These are phyloP conservation scores for Protomyces lactucae-debilis DNA, from an alignment of 1,139 yeast species.

Conservation along the genomic window DNA sequence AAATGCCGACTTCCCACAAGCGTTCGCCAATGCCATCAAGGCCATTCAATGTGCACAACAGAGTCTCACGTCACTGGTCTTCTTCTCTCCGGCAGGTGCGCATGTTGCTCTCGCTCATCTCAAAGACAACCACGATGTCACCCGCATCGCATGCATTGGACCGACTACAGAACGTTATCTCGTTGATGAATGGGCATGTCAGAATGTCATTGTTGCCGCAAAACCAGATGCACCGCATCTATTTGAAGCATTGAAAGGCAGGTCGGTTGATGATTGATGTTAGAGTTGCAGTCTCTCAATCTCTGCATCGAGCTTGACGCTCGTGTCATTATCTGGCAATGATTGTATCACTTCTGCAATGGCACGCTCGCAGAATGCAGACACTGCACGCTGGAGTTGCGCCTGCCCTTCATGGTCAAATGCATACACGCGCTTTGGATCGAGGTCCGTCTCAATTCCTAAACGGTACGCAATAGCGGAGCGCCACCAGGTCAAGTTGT, in stretches of 20 bases:
- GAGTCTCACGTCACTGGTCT: conserved; percentile 58
- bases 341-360: conserved; percentile 5
- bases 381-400: conserved; percentile 1
- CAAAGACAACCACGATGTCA: conserved; percentile 40
- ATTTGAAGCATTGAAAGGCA: background rate
- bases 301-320: background rate
- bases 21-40: conserved; percentile 1
- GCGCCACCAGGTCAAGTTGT: conserved; percentile 15
- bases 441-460: background rate
- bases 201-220: conserved; percentile 58
- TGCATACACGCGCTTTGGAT: background rate
- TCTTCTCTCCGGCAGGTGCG: conserved; percentile 91
- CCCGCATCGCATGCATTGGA: conserved; percentile 74
- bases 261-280: background rate
- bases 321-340: background rate
- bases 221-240: conserved; percentile 12
- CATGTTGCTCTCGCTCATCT: conserved; percentile 47
- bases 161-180: conserved; percentile 81
- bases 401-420: background rate
- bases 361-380: conserved; percentile 7
- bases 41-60: conserved; percentile 27
- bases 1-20: conserved; percentile 12
- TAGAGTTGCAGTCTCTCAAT: background rate
- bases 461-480: conserved; percentile 10
- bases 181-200: conserved; percentile 45